Evolutionary conservation across 2,329 filamentous ascomycete species (phyloP), one percentile per base, ranked within the genome.

Genomic region (Xylaria sp.): DNA sequence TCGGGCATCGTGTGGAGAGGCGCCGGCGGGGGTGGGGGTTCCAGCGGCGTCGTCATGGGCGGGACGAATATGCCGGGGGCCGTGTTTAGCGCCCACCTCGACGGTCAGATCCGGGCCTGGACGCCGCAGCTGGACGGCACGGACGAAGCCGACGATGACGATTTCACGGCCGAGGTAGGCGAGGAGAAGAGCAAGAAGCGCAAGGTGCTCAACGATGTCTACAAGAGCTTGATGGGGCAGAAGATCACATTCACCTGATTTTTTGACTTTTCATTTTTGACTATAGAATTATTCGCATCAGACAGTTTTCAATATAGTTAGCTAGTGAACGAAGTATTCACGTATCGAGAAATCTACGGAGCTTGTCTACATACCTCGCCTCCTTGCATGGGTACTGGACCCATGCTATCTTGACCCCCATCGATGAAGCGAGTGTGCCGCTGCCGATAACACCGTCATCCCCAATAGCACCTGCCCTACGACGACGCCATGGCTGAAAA

Each of bases 51-150:
- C 1, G 89, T 91, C 72, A 86, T 88, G 82, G 87, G 87, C 3
- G 86, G 86, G 1, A 81, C 78, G 2, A 86, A 84, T 69, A 83
- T 82, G 21, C 72, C 84, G 4, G 86, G 86, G 0, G 85, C 82
- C 8, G 76, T 98, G 65, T 97, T 93, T 80, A 96, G 93, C 61
- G 91, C 90, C 1, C 93, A 97, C 75, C 85, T 90, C 2, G 93
- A 98, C 77, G 95, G 95, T 0, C 91, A 90, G 61, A 95, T 98
- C 65, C 86, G 91, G 53, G 88, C 88, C 3, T 98, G 95, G 94
- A 85, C 86, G 73, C 92, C 93, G 1, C 82, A 83, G 42, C 80
- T 88, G 5, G 79, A 83, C 0, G 87, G 86, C 4, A 82, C 81
- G 39, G 80, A 87, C 71, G 77, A 86, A 72, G 72, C 88, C 58